Conservation (phyloP, 495 filamentous ascomycete genomes). For the Daldinia vernicosa region DNA sequence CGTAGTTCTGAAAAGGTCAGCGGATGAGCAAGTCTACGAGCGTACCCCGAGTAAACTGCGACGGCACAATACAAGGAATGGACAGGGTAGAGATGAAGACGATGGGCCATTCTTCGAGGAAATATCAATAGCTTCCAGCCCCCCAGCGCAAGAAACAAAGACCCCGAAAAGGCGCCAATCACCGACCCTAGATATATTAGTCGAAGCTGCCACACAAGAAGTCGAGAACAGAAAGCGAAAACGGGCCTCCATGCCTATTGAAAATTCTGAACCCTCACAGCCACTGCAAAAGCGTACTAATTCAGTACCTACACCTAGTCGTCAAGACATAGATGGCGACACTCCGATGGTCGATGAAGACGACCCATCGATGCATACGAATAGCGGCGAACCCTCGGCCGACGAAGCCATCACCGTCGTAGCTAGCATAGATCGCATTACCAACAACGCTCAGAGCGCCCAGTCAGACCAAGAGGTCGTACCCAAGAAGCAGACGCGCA, state of each 20-base stretch:
- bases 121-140: slow-evolving; percentile 47
- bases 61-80: slow-evolving; percentile 46
- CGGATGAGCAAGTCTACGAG: slow-evolving; percentile 55
- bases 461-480: slow-evolving; percentile 47
- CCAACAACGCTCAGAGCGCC: slow-evolving; percentile 34
- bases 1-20: slow-evolving; percentile 62
- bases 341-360: slow-evolving; percentile 56
- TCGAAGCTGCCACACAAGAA: slow-evolving; percentile 46
- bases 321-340: slow-evolving; percentile 49
- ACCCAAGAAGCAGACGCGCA: slow-evolving; percentile 52
- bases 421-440: slow-evolving; percentile 39
- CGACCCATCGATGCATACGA: slow-evolving; percentile 49
- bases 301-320: slow-evolving; percentile 51
- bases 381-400: slow-evolving; percentile 53
- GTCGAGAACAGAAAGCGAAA: slow-evolving; percentile 62
- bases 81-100: slow-evolving; percentile 50
- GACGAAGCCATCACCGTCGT: slow-evolving; percentile 48
- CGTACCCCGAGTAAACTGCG: slow-evolving; percentile 75
- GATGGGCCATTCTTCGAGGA: slow-evolving; percentile 57
- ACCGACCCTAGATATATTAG: slow-evolving; percentile 40
- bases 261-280: slow-evolving; percentile 58
- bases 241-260: slow-evolving; percentile 54
- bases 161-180: slow-evolving; percentile 32
- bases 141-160: slow-evolving; percentile 40
- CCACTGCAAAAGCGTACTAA: slow-evolving; percentile 67